Evolutionary conservation across 139 green algal species (phyloP), one percentile per base, ranked within the genome.

Genomic region (Coelastrella sp.): DNA sequence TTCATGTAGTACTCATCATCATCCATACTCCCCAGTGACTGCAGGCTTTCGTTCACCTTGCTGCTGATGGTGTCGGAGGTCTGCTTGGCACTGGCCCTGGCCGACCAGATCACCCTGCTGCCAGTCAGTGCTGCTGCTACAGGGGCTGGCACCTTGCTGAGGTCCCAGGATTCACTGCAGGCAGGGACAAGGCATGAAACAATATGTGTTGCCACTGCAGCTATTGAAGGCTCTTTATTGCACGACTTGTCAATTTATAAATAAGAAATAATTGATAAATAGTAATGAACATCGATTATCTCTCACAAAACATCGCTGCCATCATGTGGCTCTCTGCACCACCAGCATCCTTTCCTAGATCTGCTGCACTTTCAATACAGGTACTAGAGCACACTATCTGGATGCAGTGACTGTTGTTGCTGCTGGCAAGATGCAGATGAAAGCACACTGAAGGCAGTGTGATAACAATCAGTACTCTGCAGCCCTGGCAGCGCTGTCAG

Each of bases 131-230:
- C 73, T 20, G 82, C 82, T 15, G 91, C 87, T 7, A 90, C 93
- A 9, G 92, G 90, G 14, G 89, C 65, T 0, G 91, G 89, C 79
- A 92, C 92, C 24, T 74, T 8, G 10, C 76, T 65, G 59, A 97
- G 80, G 85, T 95, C 88, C 94, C 95, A 97, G 4, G 60, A 86
- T 58, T 97, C 93, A 24, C 87, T 95, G 87, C 27, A 24, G 6
- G n/a, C 5, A 78, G 22, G 20, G 20, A 78, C 49, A 25, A 78
- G 0, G 63, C 12, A 70, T 20, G 11, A 70, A 70, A 20, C 12
- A 12, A 70, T 70, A 70, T 5, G 61, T 70, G 68, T 8, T 76
- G 7, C 17, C 24, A 24, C 8, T 76, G 7, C 63, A 27, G 19
- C 68, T 76, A 24, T n/a, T n/a, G n/a, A n/a, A n/a, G n/a, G n/a